Conservation (phyloP, 805 yeast genomes). For the Ogataea neopini region DNA sequence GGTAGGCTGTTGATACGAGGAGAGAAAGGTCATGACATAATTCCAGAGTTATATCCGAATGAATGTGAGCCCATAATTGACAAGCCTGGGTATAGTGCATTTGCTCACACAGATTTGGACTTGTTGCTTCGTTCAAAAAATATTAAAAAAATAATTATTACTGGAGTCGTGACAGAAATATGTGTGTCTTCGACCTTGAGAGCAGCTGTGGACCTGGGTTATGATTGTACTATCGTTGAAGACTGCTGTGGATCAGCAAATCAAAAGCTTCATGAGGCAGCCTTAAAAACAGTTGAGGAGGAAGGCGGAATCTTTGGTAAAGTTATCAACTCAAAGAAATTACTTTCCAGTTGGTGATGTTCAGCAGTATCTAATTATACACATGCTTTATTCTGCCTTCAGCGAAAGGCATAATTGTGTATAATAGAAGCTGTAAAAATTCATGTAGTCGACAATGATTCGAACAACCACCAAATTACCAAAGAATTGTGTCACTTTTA, state of each 20-base stretch:
- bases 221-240: not conserved
- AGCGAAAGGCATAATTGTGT: too few species aligned
- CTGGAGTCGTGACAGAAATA: not conserved
- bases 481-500: too few species aligned
- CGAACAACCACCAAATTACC: too few species aligned
- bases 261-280: not conserved
- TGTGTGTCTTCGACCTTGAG: not conserved
- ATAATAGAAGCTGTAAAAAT: too few species aligned
- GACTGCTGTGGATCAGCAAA: not conserved
- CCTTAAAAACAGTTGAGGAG: not conserved
- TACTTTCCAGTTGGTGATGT: not conserved
- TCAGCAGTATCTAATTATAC: too few species aligned
- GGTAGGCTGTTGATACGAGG: not conserved
- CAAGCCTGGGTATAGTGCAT: conserved; percentile 1
- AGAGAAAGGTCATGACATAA: conserved; percentile 2
- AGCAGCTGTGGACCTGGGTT: conserved; percentile 1
- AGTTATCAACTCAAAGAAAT: not conserved
- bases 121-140: not conserved
- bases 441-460: too few species aligned
- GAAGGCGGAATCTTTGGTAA: conserved; percentile 1
- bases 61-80: not conserved
- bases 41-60: not conserved
- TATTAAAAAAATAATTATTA: not conserved
- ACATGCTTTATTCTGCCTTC: too few species aligned
- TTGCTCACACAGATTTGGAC: conserved; percentile 2